These are phyloP conservation scores for Pseudocercospora eumusae DNA, from an alignment of 2,329 filamentous ascomycete genomes.

Conservation along the genomic window DNA sequence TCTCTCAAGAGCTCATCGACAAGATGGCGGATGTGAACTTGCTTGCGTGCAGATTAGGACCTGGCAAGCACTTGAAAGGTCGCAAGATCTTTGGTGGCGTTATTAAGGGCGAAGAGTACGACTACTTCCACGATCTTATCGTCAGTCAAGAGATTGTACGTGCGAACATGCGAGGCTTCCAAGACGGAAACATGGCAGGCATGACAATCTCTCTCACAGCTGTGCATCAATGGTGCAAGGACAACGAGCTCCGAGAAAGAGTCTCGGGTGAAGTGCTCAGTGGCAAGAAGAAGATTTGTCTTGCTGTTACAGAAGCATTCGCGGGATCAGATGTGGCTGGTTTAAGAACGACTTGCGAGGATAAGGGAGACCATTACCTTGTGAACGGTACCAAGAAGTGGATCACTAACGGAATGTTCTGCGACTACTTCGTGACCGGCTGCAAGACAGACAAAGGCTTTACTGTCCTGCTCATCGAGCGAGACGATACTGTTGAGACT, in stretches of 20 bases:
- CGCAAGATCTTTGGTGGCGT: constrained; percentile 67
- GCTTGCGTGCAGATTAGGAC: constrained; percentile 79
- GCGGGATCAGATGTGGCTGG: constrained; percentile 81
- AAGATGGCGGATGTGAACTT: constrained; percentile 73
- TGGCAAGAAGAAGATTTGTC: constrained; percentile 83
- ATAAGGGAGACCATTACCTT: constrained; percentile 72
- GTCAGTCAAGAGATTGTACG: constrained; percentile 71
- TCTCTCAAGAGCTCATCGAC: constrained; percentile 71
- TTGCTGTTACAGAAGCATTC: constrained; percentile 87
- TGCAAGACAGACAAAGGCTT: constrained; percentile 79
- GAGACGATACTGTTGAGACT: constrained; percentile 73
- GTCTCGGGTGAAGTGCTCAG: constrained; percentile 72
- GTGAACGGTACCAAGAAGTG: constrained; percentile 78
- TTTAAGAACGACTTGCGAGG: constrained; percentile 71
- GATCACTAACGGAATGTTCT: constrained; percentile 81
- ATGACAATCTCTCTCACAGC: constrained; percentile 82
- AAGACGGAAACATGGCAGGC: constrained; percentile 83
- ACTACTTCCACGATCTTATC: constrained; percentile 84
- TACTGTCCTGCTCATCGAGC: constrained; percentile 72
- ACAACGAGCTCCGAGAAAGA: constrained; percentile 65
- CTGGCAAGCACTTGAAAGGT: constrained; percentile 77
- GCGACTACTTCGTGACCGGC: constrained; percentile 80
- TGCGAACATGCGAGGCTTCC: constrained; percentile 75
- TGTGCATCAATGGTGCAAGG: constrained; percentile 74
- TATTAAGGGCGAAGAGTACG: constrained; percentile 76